Conservation (phyloP, 352 stramenopile genomes). For the Pythium aristosporum region DNA sequence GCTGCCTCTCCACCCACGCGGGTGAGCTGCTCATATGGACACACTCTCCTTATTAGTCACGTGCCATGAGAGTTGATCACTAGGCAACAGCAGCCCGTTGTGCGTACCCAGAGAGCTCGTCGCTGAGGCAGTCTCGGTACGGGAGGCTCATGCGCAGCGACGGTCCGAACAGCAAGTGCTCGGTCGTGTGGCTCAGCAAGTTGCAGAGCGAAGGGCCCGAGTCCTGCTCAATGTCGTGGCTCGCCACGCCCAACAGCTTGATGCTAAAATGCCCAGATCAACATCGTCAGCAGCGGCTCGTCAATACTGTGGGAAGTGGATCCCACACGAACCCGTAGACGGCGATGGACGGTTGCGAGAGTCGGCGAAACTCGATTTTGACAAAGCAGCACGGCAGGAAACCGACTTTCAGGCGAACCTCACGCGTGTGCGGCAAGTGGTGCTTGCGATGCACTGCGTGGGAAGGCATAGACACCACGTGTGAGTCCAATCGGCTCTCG, state of each 20-base stretch:
- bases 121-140: constrained; percentile 30
- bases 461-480: neutral
- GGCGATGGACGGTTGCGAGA: constrained; percentile 51
- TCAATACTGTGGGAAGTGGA: neutral
- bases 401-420: constrained; percentile 49
- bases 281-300: no score
- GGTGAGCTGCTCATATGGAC: constrained; percentile 16
- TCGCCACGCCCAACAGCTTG: constrained; percentile 44
- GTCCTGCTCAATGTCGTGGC: constrained; percentile 51
- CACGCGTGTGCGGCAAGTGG: constrained; percentile 53
- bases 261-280: constrained; percentile 27
- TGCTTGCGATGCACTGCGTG: constrained; percentile 47
- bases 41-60: neutral
- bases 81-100: neutral
- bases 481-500: neutral
- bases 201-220: constrained; percentile 56
- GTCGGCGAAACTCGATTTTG: constrained; percentile 57
- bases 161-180: constrained; percentile 35
- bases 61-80: neutral
- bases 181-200: constrained; percentile 60
- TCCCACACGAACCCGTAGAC: constrained; percentile 51
- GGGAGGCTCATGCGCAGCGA: constrained; percentile 32
- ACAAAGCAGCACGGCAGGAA: constrained; percentile 74
- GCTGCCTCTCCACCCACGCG: constrained; percentile 34
- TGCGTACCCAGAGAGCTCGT: constrained; percentile 28